Evolutionary conservation across 495 filamentous ascomycete genomes (phyloP).

Genomic region (Penicillium riverlandense): DNA sequence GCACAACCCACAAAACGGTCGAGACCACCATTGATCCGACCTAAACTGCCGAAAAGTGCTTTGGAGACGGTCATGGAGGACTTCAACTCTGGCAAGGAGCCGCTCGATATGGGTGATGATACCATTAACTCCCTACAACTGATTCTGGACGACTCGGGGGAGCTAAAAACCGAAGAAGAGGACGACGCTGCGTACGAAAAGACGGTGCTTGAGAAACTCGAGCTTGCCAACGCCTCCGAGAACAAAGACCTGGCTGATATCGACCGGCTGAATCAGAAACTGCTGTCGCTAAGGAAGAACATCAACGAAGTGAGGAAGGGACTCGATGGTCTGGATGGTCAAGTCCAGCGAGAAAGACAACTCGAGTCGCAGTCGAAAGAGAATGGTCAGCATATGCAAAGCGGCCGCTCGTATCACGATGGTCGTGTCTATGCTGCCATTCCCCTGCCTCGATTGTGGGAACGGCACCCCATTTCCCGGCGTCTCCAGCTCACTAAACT

Average conservation of each 20-base stretch:
- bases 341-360: constrained; percentile 39
- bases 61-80: constrained; percentile 49
- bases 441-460: constrained; percentile 54
- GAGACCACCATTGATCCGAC: constrained; percentile 25
- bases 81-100: constrained; percentile 35
- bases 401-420: constrained; percentile 17
- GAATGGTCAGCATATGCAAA: constrained; percentile 6
- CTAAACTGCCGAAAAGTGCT: constrained; percentile 41
- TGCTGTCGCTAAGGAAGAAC: constrained; percentile 51
- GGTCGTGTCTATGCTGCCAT: constrained; percentile 34
- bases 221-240: constrained; percentile 22
- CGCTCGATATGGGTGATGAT: constrained; percentile 46
- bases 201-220: constrained; percentile 25
- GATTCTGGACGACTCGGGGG: constrained; percentile 37
- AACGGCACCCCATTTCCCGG: constrained; percentile 28
- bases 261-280: constrained; percentile 51
- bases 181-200: constrained; percentile 31
- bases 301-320: constrained; percentile 62
- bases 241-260: constrained; percentile 40
- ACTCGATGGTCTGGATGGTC: constrained; percentile 57
- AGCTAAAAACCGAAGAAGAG: constrained; percentile 27
- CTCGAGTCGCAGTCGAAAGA: constrained; percentile 9
- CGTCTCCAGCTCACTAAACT: constrained; percentile 48
- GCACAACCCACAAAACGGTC: constrained; percentile 6
- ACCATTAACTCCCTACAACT: constrained; percentile 57